phyloP scores from a whole-genome alignment of 176 grass and related monocot species.

The Tillandsia fasciculata region DNA sequence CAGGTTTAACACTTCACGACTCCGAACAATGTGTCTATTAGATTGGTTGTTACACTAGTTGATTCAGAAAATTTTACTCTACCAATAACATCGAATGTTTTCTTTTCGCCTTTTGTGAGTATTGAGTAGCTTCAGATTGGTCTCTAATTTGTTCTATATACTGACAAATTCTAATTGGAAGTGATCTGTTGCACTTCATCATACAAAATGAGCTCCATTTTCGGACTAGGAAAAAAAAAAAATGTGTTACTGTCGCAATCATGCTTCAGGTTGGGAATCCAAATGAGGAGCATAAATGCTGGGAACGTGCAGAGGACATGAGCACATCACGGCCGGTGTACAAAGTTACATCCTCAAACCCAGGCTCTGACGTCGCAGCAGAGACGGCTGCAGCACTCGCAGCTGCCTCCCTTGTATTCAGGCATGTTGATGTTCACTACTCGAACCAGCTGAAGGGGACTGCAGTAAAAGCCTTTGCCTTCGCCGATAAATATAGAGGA shows the following conservation, averaged over 20 bases:
- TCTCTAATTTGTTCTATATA: no score
- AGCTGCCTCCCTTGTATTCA: slow-evolving; percentile 33
- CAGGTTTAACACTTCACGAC: slow-evolving; percentile 14
- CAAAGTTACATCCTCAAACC: slow-evolving; percentile 19
- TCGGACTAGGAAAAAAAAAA: no score
- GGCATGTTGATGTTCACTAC: slow-evolving; percentile 11
- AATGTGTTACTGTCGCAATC: background rate
- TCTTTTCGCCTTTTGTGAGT: no score
- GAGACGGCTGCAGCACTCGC: slow-evolving; percentile 39
- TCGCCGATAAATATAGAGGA: slow-evolving; percentile 28
- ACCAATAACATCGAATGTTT: no score
- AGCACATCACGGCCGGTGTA: slow-evolving; percentile 15
- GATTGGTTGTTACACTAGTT: no score
- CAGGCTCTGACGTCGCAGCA: slow-evolving; percentile 35
- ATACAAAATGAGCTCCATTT: no score
- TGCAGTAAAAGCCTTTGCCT: slow-evolving; percentile 22
- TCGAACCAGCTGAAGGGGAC: slow-evolving; percentile 20
- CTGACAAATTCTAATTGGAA: no score
- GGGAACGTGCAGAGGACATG: slow-evolving; percentile 30
- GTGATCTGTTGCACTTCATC: no score
- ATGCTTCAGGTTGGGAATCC: slow-evolving; percentile 23
- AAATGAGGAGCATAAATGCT: slow-evolving; percentile 29
- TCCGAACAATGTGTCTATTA: background rate
- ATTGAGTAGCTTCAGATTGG: no score
- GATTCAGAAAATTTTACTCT: background rate